phyloP scores from a whole-genome alignment of 768 basidiomycete species.

The Dioszegia hungarica region DNA sequence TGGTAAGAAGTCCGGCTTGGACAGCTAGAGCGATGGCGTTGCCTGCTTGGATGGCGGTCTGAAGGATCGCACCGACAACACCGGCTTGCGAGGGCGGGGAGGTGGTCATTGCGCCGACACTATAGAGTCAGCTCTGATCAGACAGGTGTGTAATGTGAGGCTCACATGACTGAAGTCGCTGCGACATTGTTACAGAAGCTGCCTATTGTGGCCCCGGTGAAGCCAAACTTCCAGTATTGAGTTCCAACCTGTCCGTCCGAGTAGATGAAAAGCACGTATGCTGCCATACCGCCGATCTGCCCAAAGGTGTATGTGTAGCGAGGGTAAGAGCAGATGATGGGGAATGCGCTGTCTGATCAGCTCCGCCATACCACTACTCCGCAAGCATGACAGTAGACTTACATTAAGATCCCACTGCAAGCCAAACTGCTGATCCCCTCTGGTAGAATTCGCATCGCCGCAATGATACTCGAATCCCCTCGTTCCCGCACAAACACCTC shows the following conservation, averaged over 20 bases:
- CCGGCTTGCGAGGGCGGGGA: slow-evolving; percentile 31
- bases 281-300: slow-evolving; percentile 65
- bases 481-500: slow-evolving; percentile 18
- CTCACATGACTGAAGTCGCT: slow-evolving; percentile 11
- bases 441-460: slow-evolving; percentile 36
- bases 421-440: slow-evolving; percentile 21
- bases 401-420: slow-evolving; percentile 5
- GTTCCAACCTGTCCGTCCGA: slow-evolving; percentile 7
- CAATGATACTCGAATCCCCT: slow-evolving; percentile 31
- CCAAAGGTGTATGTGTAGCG: slow-evolving; percentile 19
- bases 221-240: slow-evolving; percentile 32
- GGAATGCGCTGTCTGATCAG: neutral
- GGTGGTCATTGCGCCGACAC: slow-evolving; percentile 30
- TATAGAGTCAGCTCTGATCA: slow-evolving; percentile 1
- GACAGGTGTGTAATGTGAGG: neutral
- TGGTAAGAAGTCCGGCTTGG: slow-evolving; percentile 30
- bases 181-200: slow-evolving; percentile 21
- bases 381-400: too few species aligned
- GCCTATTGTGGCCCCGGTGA: slow-evolving; percentile 30
- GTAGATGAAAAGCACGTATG: slow-evolving; percentile 52
- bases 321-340: slow-evolving; percentile 3
- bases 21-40: slow-evolving; percentile 27
- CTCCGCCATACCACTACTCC: too few species aligned
- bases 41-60: slow-evolving; percentile 26
- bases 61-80: slow-evolving; percentile 35